Percentiles rank a stretch among this genome's conserved stretches.
phyloP scores from a whole-genome alignment of 2,329 filamentous ascomycete species.

The Ophiostoma tasmaniense region DNA sequence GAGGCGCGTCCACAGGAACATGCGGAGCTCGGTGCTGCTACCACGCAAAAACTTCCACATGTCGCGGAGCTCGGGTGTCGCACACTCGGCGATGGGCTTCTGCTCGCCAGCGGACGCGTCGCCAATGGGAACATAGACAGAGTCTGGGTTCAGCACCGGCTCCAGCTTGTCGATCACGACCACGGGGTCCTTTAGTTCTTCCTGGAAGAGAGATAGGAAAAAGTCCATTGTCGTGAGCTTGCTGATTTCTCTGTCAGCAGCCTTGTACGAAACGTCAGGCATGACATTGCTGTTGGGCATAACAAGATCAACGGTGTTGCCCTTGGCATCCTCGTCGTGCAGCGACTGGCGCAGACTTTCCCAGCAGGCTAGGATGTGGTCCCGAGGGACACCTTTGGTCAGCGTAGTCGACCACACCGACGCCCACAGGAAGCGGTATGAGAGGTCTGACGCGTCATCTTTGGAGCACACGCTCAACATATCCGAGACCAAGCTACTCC shows the following conservation, averaged over 20 bases:
- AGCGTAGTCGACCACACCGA: constrained; percentile 46
- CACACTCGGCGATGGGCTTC: constrained; percentile 42
- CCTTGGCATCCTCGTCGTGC: constrained; percentile 26
- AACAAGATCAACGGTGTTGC: constrained; percentile 28
- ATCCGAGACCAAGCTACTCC: constrained; percentile 43
- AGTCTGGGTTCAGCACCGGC: constrained; percentile 71
- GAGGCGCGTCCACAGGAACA: constrained; percentile 87
- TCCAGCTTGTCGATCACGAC: constrained; percentile 86
- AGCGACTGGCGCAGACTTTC: constrained; percentile 48
- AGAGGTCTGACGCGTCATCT: constrained; percentile 24
- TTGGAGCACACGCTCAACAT: constrained; percentile 23
- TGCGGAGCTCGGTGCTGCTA: constrained; percentile 70
- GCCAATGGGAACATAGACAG: constrained; percentile 36
- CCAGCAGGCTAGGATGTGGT: constrained; percentile 52
- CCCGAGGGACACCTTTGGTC: constrained; percentile 43
- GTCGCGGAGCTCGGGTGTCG: constrained; percentile 56
- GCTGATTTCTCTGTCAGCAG: constrained; percentile 82
- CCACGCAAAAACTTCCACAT: constrained; percentile 77
- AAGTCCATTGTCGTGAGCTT: constrained; percentile 95
- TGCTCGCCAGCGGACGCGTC: constrained; percentile 9
- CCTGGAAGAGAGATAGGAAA: constrained; percentile 81
- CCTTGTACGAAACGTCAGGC: constrained; percentile 73
- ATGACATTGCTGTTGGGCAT: constrained; percentile 83
- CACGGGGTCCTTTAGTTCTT: constrained; percentile 71
- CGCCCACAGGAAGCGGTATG: constrained; percentile 50